These are phyloP conservation scores for Rhizoclosmatium globosum DNA, from an alignment of 192 early-diverging fungal species.

Conservation along the genomic window DNA sequence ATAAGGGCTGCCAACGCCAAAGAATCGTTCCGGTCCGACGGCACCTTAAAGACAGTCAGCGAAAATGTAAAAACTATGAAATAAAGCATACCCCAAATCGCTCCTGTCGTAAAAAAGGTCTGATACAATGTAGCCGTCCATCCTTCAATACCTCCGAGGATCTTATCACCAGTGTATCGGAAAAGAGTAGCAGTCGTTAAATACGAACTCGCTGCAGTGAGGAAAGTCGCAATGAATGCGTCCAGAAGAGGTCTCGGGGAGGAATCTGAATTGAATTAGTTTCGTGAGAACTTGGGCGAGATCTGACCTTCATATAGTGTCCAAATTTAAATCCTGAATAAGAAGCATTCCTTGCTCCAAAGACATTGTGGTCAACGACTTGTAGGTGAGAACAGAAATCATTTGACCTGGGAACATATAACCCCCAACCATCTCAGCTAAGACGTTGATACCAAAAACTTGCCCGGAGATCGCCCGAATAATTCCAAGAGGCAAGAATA, in stretches of 20 bases:
- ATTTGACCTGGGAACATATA: constrained; percentile 81
- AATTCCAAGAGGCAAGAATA: constrained; percentile 50
- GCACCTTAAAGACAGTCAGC: constrained; percentile 56
- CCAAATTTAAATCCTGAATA: constrained; percentile 71
- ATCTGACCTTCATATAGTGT: constrained; percentile 65
- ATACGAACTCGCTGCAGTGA: constrained; percentile 52
- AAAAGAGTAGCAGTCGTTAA: constrained; percentile 37
- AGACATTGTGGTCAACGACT: constrained; percentile 83
- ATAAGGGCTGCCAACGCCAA: constrained; percentile 48
- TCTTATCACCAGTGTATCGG: constrained; percentile 20
- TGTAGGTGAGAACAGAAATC: constrained; percentile 85
- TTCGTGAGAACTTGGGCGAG: no score
- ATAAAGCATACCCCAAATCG: constrained; percentile 66
- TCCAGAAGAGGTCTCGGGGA: constrained; percentile 64
- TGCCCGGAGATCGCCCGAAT: constrained; percentile 82
- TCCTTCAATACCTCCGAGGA: constrained; percentile 23
- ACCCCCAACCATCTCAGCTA: constrained; percentile 87
- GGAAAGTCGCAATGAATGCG: constrained; percentile 63
- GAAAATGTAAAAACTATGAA: background rate
- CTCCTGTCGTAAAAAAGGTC: constrained; percentile 69
- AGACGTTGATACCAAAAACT: constrained; percentile 80
- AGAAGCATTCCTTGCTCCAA: constrained; percentile 80
- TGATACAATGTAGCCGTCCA: constrained; percentile 41
- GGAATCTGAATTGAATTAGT: constrained; percentile 43
- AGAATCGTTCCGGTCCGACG: constrained; percentile 69